Base-by-base conservation (phyloP, 805 yeast species). In the Saturnispora ahearnii region DNA sequence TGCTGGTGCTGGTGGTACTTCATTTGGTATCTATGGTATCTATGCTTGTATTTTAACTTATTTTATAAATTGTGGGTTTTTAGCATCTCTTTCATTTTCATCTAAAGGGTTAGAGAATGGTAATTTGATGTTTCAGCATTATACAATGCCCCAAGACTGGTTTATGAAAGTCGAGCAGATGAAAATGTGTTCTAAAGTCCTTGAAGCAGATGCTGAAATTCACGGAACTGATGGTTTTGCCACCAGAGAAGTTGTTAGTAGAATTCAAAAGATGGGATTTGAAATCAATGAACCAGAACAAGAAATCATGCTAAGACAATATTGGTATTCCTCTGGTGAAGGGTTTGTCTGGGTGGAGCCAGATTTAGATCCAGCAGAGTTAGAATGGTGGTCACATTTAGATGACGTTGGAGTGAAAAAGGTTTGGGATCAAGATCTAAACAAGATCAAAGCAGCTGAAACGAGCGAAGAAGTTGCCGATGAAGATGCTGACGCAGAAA, bases 281-380 rank as follows among this genome's bases (percentile, higher is more conserved):
- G 68, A 63, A 4, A 63, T 72, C 12, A 70, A 70, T 59, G 78
- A 78, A 56, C 79, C 84, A 44, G 78, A 81, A 49, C 82, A 78
- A 52, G 95, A 87, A 53, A 61, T 77, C 44, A 72, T 79, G 69
- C 58, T 87, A 56, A 84, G 86, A 60, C 95, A 88, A 57, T 87
- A 86, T 66, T 87, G 96, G 96, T 79, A 86, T 61, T 74, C 84
- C 40, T 86, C 87, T 7, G 96, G 96, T 30, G 90, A 83, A 49
- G 89, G 88, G 12, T 87, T 85, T 60, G 86, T 82, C 53, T 87
- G 96, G 96, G 82, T 78, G 11, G 96, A 87, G 60, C 95, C 95
- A 0, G 96, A 87, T 61, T 84, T 84, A 60, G 96, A 87, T 60
- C 96, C 96, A 0, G 95, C 93, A 0, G 88, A 82, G 21, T 54